Evolutionary conservation across 768 basidiomycete species (phyloP).

Genomic region (Calocera cornea): DNA sequence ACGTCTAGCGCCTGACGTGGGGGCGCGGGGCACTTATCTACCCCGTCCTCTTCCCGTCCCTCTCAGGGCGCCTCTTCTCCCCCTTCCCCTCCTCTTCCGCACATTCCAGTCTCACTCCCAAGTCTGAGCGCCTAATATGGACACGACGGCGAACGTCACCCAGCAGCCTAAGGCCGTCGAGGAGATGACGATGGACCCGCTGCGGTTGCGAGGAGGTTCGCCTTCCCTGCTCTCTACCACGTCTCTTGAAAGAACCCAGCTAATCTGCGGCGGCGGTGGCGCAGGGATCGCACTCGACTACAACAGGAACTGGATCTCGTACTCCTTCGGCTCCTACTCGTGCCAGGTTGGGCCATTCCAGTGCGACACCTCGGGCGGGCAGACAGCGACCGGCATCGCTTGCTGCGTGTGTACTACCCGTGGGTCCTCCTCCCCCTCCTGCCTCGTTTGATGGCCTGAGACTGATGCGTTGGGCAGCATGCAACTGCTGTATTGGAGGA

Average conservation of each 20-base stretch:
- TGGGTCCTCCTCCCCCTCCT: background rate
- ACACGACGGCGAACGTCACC: background rate
- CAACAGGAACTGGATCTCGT: conserved; percentile 1
- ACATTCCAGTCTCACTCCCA: background rate
- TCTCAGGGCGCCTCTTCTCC: background rate
- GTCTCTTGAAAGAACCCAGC: background rate
- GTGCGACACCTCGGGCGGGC: conserved; percentile 5
- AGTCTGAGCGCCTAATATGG: background rate
- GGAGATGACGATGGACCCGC: background rate
- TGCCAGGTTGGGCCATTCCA: conserved; percentile 3
- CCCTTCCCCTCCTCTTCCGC: background rate
- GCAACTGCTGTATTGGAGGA: background rate
- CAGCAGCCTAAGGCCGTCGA: conserved; percentile 4
- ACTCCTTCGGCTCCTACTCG: background rate
- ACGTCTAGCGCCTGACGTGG: no score
- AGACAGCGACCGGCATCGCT: background rate
- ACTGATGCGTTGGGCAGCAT: background rate
- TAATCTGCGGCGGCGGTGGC: background rate
- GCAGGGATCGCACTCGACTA: background rate
- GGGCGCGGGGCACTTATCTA: background rate
- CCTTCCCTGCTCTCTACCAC: background rate
- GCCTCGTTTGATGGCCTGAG: background rate
- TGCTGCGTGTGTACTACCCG: background rate
- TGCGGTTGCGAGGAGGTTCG: background rate
- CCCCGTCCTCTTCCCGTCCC: background rate